Percentiles rank a stretch among this genome's conserved stretches.
Evolutionary conservation across 2,329 filamentous ascomycete species (phyloP).

Genomic region (Colletotrichum theobromicola): DNA sequence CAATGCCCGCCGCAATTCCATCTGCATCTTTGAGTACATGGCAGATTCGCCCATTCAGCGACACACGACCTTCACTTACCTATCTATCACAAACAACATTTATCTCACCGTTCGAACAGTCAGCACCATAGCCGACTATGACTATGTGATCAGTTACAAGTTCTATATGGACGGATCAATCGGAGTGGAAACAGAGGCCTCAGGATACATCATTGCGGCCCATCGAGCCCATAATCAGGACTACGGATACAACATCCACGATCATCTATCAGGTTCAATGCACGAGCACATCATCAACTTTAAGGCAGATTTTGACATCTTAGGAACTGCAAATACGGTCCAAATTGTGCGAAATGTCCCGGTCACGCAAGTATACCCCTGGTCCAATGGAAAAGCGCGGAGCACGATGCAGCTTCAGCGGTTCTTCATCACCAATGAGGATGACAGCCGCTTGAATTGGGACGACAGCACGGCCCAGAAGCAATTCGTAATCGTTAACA

Average conservation of each 20-base stretch:
- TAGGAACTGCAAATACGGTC: constrained; percentile 51
- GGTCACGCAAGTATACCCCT: constrained; percentile 44
- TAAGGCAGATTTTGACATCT: constrained; percentile 59
- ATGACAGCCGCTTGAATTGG: constrained; percentile 52
- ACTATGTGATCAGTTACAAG: constrained; percentile 53
- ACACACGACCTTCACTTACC: constrained; percentile 45
- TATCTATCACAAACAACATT: constrained; percentile 51
- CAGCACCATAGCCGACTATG: constrained; percentile 60
- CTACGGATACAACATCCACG: constrained; percentile 56
- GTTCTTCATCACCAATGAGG: constrained; percentile 46
- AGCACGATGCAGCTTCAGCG: constrained; percentile 58
- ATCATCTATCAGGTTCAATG: constrained; percentile 52
- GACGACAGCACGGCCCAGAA: constrained; percentile 46
- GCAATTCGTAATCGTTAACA: constrained; percentile 56
- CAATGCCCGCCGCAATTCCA: constrained; percentile 49
- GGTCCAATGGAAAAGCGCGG: constrained; percentile 48
- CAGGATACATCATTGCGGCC: constrained; percentile 58
- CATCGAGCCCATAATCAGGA: constrained; percentile 49
- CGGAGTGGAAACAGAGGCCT: constrained; percentile 54
- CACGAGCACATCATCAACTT: constrained; percentile 62
- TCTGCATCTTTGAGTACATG: constrained; percentile 62
- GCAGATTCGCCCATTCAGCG: constrained; percentile 54
- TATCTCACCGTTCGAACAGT: constrained; percentile 50
- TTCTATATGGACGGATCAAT: constrained; percentile 59
- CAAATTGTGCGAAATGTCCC: constrained; percentile 38